A percentile compares a stretch with the other conserved stretches of the same genome.
phyloP scores from a whole-genome alignment of 2,329 filamentous ascomycete genomes.

The Calcarisporium arbuscula region DNA sequence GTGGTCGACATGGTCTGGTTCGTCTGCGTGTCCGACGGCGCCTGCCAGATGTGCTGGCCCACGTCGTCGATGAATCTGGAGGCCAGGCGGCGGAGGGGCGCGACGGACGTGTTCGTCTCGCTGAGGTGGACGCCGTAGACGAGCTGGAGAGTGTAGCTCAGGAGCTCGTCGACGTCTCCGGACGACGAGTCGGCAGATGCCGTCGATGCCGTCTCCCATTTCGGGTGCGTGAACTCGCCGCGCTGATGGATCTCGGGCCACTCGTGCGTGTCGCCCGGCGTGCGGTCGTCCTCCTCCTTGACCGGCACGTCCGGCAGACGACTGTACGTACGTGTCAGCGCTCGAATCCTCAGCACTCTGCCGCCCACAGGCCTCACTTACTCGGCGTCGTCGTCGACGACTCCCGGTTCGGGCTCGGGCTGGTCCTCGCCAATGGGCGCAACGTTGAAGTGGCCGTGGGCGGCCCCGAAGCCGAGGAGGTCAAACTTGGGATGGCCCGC shows the following conservation, averaged over 20 bases:
- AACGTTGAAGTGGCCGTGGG: too few species aligned
- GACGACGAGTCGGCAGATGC: constrained; percentile 22
- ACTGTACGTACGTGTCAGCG: too few species aligned
- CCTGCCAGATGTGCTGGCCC: constrained; percentile 25
- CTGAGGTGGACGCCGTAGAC: constrained; percentile 31
- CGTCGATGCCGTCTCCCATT: constrained; percentile 15
- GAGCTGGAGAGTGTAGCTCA: constrained; percentile 29
- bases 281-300: constrained; percentile 8
- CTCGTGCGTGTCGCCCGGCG: constrained; percentile 7
- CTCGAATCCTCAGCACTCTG: too few species aligned
- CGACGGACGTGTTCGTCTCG: constrained; percentile 21
- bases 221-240: constrained; percentile 3
- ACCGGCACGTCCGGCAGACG: too few species aligned
- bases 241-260: constrained; percentile 8
- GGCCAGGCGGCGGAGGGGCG: constrained; percentile 23
- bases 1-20: constrained; percentile 24
- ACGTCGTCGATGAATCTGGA: constrained; percentile 27
- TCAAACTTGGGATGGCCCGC: constrained; percentile 22
- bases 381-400: not conserved
- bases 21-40: constrained; percentile 20
- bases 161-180: constrained; percentile 27
- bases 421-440: constrained; percentile 1
- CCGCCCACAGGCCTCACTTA: constrained; percentile 2
- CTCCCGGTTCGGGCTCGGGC: not conserved
- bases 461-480: constrained; percentile 17